phyloP scores from a whole-genome alignment of 176 grass and related monocot species.

The Zoysia japonica region DNA sequence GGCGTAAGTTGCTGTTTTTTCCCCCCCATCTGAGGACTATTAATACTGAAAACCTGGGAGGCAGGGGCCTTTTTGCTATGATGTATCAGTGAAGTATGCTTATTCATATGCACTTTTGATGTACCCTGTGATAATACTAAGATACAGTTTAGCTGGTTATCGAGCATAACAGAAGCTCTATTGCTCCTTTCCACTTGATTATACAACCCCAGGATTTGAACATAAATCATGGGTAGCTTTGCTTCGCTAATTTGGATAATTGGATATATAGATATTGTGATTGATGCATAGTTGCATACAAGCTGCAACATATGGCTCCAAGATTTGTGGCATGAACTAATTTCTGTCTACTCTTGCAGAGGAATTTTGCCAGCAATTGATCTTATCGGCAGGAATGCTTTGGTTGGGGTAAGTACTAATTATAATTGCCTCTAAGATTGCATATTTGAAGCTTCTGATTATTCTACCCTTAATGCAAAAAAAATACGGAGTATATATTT shows the following conservation, averaged over 20 bases:
- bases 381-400: constrained; percentile 63
- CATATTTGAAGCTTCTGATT: constrained; percentile 2
- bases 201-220: not conserved
- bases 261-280: not conserved
- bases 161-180: constrained; percentile 16
- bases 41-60: not conserved
- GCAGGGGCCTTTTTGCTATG: constrained; percentile 5
- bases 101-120: constrained; percentile 11
- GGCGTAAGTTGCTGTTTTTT: constrained; percentile 67
- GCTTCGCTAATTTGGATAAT: not conserved
- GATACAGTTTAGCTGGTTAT: constrained; percentile 5
- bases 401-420: constrained; percentile 69
- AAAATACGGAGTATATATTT: not conserved
- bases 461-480: not conserved
- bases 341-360: constrained; percentile 42
- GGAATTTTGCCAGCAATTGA: constrained; percentile 94
- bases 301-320: not conserved
- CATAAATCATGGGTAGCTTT: not conserved
- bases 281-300: too few species aligned
- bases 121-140: not conserved
- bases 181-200: not conserved
- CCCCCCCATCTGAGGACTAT: not conserved
- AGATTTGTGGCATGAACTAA: constrained; percentile 3
- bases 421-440: not conserved
- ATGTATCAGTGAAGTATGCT: not conserved